These are phyloP conservation scores for Euryodendron excelsum DNA, from an alignment of 148 eudicot genomes.

Conservation along the genomic window DNA sequence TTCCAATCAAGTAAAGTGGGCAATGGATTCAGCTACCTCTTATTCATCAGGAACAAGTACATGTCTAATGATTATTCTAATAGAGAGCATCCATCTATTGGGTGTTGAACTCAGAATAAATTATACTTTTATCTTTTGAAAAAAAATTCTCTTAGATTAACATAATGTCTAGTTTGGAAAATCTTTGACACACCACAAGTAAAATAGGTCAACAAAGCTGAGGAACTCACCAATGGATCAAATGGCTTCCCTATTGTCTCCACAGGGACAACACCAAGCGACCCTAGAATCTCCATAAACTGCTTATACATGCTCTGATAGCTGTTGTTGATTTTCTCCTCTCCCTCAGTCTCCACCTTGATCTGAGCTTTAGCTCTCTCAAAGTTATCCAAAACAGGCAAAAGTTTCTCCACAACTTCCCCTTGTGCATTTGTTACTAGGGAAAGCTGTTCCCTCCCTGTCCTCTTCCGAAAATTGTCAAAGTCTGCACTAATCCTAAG, in stretches of 20 bases:
- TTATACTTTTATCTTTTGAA: too few relatives aligned
- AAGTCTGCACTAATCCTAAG: slow-evolving; percentile 84
- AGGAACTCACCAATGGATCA: slow-evolving; percentile 75
- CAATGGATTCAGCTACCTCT: not conserved
- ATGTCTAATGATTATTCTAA: not conserved
- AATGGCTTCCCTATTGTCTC: slow-evolving; percentile 73
- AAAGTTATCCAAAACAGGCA: slow-evolving; percentile 87
- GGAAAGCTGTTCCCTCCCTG: slow-evolving; percentile 70
- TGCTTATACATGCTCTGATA: slow-evolving; percentile 93
- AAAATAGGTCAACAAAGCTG: not conserved
- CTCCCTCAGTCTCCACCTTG: slow-evolving; percentile 76
- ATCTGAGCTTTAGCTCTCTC: slow-evolving; percentile 85
- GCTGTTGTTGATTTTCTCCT: slow-evolving; percentile 73
- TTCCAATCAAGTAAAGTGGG: slow-evolving; percentile 4
- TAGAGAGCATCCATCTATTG: not conserved
- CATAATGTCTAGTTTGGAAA: not conserved
- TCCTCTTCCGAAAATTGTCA: slow-evolving; percentile 85
- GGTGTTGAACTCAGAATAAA: not conserved
- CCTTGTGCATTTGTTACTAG: slow-evolving; percentile 76
- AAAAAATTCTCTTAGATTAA: too few relatives aligned
- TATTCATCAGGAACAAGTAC: not conserved
- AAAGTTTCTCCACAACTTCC: slow-evolving; percentile 69
- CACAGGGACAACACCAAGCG: slow-evolving; percentile 80
- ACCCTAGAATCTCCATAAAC: slow-evolving; percentile 69
- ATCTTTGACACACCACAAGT: not conserved